Conservation (phyloP, 2,329 filamentous ascomycete genomes). For the Beauveria sp. region DNA sequence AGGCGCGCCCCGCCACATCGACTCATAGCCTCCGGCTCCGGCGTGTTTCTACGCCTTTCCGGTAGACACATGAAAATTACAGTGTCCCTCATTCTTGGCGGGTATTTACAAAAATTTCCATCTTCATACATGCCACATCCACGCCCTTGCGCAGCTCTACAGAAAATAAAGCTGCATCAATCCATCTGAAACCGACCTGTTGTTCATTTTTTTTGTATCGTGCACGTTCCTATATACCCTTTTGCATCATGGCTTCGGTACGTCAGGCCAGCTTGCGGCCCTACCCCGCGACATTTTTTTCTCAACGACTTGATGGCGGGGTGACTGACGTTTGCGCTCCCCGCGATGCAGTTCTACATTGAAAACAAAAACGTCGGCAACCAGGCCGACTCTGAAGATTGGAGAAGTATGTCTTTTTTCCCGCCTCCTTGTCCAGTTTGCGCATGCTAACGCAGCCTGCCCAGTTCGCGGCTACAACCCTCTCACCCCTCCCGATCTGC, state of each 20-base stretch:
- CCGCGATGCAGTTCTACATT: conserved; percentile 54
- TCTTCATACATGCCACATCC: background rate
- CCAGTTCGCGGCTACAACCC: conserved; percentile 82
- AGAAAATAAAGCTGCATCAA: background rate
- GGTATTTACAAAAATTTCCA: background rate
- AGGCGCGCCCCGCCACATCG: conserved; percentile 3
- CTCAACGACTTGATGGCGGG: conserved; percentile 11
- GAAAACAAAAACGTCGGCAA: conserved; percentile 75
- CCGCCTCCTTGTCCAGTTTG: too few relatives aligned
- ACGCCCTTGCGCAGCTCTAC: background rate
- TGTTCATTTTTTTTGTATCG: background rate
- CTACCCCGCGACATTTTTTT: conserved; percentile 11
- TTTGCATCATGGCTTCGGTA: conserved; percentile 12
- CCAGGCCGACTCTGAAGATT: conserved; percentile 66
- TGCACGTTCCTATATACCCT: background rate
- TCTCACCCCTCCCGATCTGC: conserved; percentile 79
- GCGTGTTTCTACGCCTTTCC: background rate
- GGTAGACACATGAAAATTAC: background rate
- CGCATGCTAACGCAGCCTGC: conserved; percentile 18
- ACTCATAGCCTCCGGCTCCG: conserved; percentile 8
- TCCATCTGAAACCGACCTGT: background rate
- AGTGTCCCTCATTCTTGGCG: background rate
- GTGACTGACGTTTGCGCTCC: conserved; percentile 21
- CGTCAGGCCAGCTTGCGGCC: background rate
- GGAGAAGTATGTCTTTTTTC: conserved; percentile 56